Evolutionary conservation across 2,329 filamentous ascomycete genomes (phyloP), one percentile per base, ranked within the genome.

Genomic region (Didymella segeticola): DNA sequence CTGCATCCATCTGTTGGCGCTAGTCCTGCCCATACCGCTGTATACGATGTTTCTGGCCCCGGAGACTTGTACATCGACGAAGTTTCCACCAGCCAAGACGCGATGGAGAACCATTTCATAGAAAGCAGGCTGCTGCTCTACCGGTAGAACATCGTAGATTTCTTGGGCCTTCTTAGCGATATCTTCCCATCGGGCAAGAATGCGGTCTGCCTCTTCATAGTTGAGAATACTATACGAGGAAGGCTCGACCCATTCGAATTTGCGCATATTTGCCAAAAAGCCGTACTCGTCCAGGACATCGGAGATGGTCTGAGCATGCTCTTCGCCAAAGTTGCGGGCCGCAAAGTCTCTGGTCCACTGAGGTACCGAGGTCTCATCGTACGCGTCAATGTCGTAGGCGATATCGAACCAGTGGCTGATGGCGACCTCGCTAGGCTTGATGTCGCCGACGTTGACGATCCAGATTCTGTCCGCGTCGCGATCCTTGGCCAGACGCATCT

Each of bases 401-500:
- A 89, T 78, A 58, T 89, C 86, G 57, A 89, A 76, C 75, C 86
- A 89, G 70, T 89, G 86, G 64, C 78, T 84, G 66, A 89, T 85
- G 17, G 86, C 85, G 14, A 89, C 79, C 74, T 89, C 84, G 39
- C 86, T 77, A 0, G 83, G 83, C 72, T 88, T 89, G 56, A 89
- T 78, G 63, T 89, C 86, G 33, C 85, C 86, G 17, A 88, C 83
- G 57, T 89, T 89, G 60, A 87, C 84, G 36, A 88, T 80, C 86
- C 86, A 89, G 57, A 89, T 85, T 15, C 82, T 77, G 57, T 82
- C 78, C 3, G 84, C 86, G 2, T 83, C 76, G 31, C 84, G 79
- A 19, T 83, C 78, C 49, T 86, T 83, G 1, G 86, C 82, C 5
- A 87, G 78, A 60, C 82, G 79, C 82, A 89, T 85, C 71, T 89